Evolutionary conservation across 2,329 filamentous ascomycete species (phyloP), one percentile per base, ranked within the genome.

Genomic region (Cladophialophora chaetospira): DNA sequence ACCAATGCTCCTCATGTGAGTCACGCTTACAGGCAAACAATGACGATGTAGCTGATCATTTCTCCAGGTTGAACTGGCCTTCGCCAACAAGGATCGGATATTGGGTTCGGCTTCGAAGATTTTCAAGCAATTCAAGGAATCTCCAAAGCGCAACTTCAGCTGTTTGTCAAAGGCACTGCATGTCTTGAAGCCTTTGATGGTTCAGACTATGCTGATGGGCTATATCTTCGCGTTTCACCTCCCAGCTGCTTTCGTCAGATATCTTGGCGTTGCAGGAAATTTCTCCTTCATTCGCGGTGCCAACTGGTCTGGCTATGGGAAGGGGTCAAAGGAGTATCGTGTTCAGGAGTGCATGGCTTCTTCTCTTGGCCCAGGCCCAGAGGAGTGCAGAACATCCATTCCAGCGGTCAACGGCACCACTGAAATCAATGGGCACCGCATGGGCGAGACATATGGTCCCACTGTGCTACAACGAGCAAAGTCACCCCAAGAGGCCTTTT

Each of bases 191-290:
- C 80, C 81, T 1, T 66, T 84, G 1, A 29, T 77, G n/a, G 68
- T 68, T 17, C 82, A 85, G 61, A 58, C 79, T 19, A 49, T 67
- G 6, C 71, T 75, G 51, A 83, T 80, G 2, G 77, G 78, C 56
- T 85, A 85, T 63, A 74, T 83, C 47, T 83, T 83, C 61, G 73
- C 73, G 11, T 79, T 84, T 69, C 74, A 78, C 38, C 69, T 84
- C 2, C 81, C 80, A 2, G 66, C 69, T 29, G 68, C 72, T 3
- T 63, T 82, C 11, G 73, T 78, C 46, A 70, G 66, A 44, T 75
- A 72, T 62, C 68, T 77, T 47, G 75, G 74, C n/a, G 72, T 66
- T 0, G 75, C 79, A n/a, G 77, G 80, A 5, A 79, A 82, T 59
- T 73, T 70, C 56, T 77, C 75, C 51, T 76, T 82, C 49, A 60